Evolutionary conservation across 2,329 filamentous ascomycete species (phyloP).

Genomic region (Trichoderma sp.): DNA sequence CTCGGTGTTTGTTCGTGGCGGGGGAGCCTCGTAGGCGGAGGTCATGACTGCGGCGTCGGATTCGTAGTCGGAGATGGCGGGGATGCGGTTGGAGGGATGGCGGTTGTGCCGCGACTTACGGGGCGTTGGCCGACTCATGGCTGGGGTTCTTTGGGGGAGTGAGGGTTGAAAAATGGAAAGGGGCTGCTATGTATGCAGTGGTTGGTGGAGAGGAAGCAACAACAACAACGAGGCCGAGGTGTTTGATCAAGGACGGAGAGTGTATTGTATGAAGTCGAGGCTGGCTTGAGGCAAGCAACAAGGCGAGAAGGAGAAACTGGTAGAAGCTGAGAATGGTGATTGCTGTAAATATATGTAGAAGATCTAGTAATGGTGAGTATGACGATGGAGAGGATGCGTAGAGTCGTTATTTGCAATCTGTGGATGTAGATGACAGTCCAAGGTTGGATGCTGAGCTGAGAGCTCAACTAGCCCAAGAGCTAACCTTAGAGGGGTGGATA

Average conservation of each 20-base stretch:
- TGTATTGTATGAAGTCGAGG: neutral
- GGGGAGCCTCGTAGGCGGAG: conserved; percentile 45
- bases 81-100: conserved; percentile 43
- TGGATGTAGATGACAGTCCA: neutral
- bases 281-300: neutral
- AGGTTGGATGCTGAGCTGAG: neutral
- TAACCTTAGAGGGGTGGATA: neutral
- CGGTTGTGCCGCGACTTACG: conserved; percentile 43
- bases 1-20: conserved; percentile 73
- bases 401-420: neutral
- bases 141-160: neutral
- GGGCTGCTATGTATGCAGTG: neutral
- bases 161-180: too few species aligned
- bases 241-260: neutral
- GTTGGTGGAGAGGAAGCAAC: neutral
- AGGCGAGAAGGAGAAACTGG: too few species aligned
- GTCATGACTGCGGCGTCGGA: conserved; percentile 57
- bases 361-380: neutral
- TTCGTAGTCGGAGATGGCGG: conserved; percentile 62
- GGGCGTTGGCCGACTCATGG: conserved; percentile 49
- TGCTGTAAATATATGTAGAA: neutral
- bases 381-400: neutral
- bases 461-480: neutral
- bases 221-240: neutral
- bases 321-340: neutral